Conservation (phyloP, 2,329 filamentous ascomycete species). For the Didymella pinodella region DNA sequence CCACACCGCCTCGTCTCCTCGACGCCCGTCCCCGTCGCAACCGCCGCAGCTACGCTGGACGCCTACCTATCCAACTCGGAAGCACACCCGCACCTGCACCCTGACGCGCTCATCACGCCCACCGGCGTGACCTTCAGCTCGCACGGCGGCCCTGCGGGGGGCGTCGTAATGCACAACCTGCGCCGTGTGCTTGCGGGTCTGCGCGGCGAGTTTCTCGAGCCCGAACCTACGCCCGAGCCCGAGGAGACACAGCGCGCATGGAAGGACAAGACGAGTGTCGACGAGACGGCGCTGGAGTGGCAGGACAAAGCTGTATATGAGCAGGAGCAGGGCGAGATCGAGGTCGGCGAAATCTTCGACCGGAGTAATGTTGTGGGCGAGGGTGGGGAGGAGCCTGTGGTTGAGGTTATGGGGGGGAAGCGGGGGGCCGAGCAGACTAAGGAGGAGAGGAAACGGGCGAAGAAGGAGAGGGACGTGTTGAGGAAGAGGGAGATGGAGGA, state of each 20-base stretch:
- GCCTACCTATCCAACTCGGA: constrained; percentile 53
- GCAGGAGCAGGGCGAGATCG: constrained; percentile 49
- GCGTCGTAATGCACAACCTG: constrained; percentile 62
- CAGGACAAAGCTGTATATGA: constrained; percentile 57
- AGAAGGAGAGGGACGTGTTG: constrained; percentile 62
- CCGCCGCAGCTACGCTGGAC: constrained; percentile 49
- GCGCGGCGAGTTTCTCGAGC: constrained; percentile 59
- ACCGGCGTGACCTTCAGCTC: constrained; percentile 54
- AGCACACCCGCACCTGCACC: constrained; percentile 56
- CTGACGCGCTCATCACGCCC: constrained; percentile 56
- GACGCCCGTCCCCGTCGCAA: constrained; percentile 41
- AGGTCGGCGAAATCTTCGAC: constrained; percentile 54
- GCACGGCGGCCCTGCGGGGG: constrained; percentile 54
- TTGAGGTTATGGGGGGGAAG: constrained; percentile 40
- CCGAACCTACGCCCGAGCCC: constrained; percentile 53
- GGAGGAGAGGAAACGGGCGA: constrained; percentile 62
- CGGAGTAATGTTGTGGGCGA: constrained; percentile 42
- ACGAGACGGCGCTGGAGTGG: constrained; percentile 39
- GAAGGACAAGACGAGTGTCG: constrained; percentile 18
- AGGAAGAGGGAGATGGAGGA: constrained; percentile 42
- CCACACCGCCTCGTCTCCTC: constrained; percentile 47
- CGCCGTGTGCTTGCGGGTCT: constrained; percentile 62
- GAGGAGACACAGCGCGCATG: constrained; percentile 8
- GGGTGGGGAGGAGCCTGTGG: constrained; percentile 40
- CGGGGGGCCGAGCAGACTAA: constrained; percentile 54